Base-by-base conservation (phyloP, 345 rosid genomes). In the Mercurialis annua region DNA sequence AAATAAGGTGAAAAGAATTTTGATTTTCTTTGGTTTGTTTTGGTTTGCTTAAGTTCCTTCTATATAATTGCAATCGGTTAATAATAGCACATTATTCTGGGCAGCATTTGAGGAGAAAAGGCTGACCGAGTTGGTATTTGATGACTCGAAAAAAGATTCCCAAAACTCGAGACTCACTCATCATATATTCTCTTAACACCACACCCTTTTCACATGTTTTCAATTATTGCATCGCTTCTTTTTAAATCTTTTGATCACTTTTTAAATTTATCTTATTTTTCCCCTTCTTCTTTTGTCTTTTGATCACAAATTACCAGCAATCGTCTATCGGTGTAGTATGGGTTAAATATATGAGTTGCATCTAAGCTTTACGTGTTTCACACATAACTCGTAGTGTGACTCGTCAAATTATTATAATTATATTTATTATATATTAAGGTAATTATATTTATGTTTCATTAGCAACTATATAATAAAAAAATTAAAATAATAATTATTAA, bases 71-170 rank as follows among this genome's bases (percentile, higher is more conserved):
- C 11, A 7, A 40, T 40, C 40, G 49, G 34, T 34, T 46, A 27
- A 23, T 46, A 27, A 23, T 59, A 42, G 47, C 46, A 2, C 66
- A 44, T 62, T 62, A 61, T 61, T 61, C 65, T 24, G 15, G 60
- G 62, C 4, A 56, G 29, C 30, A 50, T 61, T 50, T 48, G 69
- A 68, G 70, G 68, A 26, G 23, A 47, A 69, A 76, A 77, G 75
- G 68, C 78, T 70, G 70, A 46, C 44, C 48, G 24, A 10, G 67
- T 27, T 29, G 76, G 81, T 64, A 53, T n/a, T n/a, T 72, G 72
- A 78, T 74, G 72, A 78, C 64, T 80, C 61, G 55, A 68, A 43
- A 81, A 44, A 81, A 59, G 83, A 79, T 72, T 71, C 80, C 51
- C 49, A 48, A 34, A 33, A 59, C 57, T 46, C 15, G 3, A 16